phyloP scores from a whole-genome alignment of 768 basidiomycete genomes.

The Agaricus blazei region DNA sequence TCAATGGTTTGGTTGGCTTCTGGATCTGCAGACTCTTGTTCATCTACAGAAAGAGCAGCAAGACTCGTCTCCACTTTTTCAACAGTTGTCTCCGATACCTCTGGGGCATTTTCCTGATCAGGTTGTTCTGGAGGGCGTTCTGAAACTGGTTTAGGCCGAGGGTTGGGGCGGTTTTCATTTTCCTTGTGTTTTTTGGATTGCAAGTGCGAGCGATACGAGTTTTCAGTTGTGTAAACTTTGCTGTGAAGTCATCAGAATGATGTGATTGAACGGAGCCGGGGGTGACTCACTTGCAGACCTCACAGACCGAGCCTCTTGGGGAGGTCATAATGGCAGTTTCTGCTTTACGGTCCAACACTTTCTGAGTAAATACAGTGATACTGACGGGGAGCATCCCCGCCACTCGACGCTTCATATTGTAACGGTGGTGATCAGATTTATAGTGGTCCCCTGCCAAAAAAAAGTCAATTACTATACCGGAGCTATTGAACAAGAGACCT shows the following conservation, averaged over 20 bases:
- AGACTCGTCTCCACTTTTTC: slow-evolving; percentile 9
- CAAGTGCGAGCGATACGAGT: slow-evolving; percentile 84
- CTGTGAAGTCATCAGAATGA: slow-evolving; percentile 32
- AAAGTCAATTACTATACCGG: slow-evolving; percentile 3
- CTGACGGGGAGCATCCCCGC: slow-evolving; percentile 86
- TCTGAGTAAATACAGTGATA: slow-evolving; percentile 75
- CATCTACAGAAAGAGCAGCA: slow-evolving; percentile 14
- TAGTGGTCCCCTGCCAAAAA: slow-evolving; percentile 74
- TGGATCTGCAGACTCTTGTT: slow-evolving; percentile 32
- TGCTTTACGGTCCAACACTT: slow-evolving; percentile 72
- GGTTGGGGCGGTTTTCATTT: slow-evolving; percentile 49
- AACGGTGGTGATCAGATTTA: slow-evolving; percentile 91
- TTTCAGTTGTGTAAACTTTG: slow-evolving; percentile 85
- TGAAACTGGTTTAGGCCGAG: slow-evolving; percentile 16
- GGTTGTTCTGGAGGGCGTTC: neutral
- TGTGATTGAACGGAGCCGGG: neutral
- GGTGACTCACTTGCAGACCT: slow-evolving; percentile 72
- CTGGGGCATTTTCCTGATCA: neutral
- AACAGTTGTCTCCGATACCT: slow-evolving; percentile 15
- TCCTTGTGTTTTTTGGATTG: slow-evolving; percentile 89
- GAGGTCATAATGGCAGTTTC: slow-evolving; percentile 71
- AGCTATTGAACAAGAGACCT: slow-evolving; percentile 20
- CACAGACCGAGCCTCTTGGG: slow-evolving; percentile 57
- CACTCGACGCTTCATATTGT: slow-evolving; percentile 97
- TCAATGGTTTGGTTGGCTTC: slow-evolving; percentile 59